Base-by-base conservation (phyloP, 768 basidiomycete genomes). In the Amanita subjunquillea region DNA sequence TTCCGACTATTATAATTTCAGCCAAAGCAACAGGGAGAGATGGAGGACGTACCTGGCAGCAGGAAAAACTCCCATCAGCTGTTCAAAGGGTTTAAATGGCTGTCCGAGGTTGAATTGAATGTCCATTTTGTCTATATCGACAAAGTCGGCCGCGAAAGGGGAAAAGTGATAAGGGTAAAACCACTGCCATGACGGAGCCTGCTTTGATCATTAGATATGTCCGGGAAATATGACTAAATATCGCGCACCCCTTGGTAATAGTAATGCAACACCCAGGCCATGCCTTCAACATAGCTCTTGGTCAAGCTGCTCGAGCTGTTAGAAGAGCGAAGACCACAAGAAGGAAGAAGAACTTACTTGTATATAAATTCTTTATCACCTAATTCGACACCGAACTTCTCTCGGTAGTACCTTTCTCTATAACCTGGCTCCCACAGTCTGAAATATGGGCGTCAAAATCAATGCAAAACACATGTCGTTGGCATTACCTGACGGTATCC, bases 91-190 rank as follows among this genome's bases (percentile, higher is more conserved):
- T 61, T 87, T 91, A 76, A 97, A 98, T 3, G 96, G 96, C 54
- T 82, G 76, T 5, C 93, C 91, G 23, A 81, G 63, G 4, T 79
- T 77, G 62, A 98, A 98, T 36, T 72, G 67, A 63, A 98, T 82
- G 36, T 91, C 71, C 80, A 94, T 82, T 57, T 82, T 74, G 34
- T 76, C 78, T 44, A 95, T 72, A 42, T 88, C 83, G 52, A 79
- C 77, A 58, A 98, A 97, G 66, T 99, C 96, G 55, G 85, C 84
- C 6, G 96, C 96, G 65, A 99, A 99, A 0, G 96, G 96, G 10
- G 96, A 91, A 65, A 96, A 99, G 67, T 99, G 96, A 62, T 87
- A 94, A 1, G 96, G 96, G 66, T 97, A 98, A 70, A 87, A 99
- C 96, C 96, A 99, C 62, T 93, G 83, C 95, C 95, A 98, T 2